phyloP scores from a whole-genome alignment of 2,329 filamentous ascomycete species.

The Harringtonia aguacate region DNA sequence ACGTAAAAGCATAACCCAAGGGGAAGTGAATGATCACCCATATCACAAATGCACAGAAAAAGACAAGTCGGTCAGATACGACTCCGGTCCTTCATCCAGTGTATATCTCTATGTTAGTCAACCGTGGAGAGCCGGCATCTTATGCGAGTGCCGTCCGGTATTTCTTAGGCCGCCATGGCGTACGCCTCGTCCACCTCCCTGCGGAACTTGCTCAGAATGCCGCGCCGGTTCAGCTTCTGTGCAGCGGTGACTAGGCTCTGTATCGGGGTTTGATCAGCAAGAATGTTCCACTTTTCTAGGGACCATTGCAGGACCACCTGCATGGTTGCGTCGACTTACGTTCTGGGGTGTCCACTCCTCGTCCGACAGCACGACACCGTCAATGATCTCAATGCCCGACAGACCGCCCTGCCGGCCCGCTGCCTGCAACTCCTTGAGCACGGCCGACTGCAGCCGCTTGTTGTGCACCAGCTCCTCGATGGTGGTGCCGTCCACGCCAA shows the following conservation, averaged over 20 bases:
- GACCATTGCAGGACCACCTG: neutral
- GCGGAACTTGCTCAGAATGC: slow-evolving; percentile 51
- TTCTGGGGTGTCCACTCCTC: slow-evolving; percentile 70
- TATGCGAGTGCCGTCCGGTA: neutral
- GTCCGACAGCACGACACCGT: slow-evolving; percentile 59
- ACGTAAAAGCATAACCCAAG: too few relatives aligned
- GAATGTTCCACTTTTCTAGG: neutral
- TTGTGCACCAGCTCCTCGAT: slow-evolving; percentile 59
- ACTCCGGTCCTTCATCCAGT: too few relatives aligned
- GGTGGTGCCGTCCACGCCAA: slow-evolving; percentile 36
- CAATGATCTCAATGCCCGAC: slow-evolving; percentile 57
- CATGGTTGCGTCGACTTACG: slow-evolving; percentile 32
- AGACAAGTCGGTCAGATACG: too few relatives aligned
- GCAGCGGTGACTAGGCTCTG: slow-evolving; percentile 58
- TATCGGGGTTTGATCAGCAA: neutral
- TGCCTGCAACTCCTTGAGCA: slow-evolving; percentile 55
- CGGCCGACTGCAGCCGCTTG: slow-evolving; percentile 50
- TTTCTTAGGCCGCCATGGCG: slow-evolving; percentile 18
- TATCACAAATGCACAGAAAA: too few relatives aligned
- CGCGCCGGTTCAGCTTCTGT: slow-evolving; percentile 62
- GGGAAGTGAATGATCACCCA: too few relatives aligned
- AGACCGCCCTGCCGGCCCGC: slow-evolving; percentile 52
- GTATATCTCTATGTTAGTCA: too few relatives aligned
- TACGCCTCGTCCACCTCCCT: slow-evolving; percentile 53
- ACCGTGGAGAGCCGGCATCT: too few relatives aligned